A percentile compares a stretch with the other conserved stretches of the same genome.
These are phyloP conservation scores for Beauveria sp. DNA, from an alignment of 2,329 filamentous ascomycete genomes.

Conservation along the genomic window DNA sequence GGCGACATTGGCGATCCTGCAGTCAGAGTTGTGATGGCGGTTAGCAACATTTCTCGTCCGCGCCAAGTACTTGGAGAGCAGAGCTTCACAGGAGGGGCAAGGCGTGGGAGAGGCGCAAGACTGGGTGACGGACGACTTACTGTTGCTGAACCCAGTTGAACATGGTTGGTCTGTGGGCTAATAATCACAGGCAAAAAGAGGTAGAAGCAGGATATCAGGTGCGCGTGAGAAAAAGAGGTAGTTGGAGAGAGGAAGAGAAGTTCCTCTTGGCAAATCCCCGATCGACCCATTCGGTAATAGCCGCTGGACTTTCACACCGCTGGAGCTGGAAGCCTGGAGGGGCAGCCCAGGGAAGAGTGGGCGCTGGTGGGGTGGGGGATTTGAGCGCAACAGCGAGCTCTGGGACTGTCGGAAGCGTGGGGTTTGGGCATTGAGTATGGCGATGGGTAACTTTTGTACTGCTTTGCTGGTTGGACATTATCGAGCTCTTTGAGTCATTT, in stretches of 20 bases:
- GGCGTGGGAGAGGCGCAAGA: neutral
- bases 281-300: conserved; percentile 10
- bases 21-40: conserved; percentile 11
- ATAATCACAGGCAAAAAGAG: neutral
- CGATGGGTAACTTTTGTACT: neutral
- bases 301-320: conserved; percentile 8
- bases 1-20: conserved; percentile 68
- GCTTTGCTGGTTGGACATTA: neutral
- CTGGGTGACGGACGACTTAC: conserved; percentile 42
- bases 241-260: conserved; percentile 9
- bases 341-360: conserved; percentile 4
- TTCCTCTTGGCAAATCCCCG: neutral
- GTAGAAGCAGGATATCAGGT: neutral
- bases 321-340: conserved; percentile 1
- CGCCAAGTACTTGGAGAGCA: neutral
- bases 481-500: neutral
- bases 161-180: conserved; percentile 42
- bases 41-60: conserved; percentile 14
- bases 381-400: neutral
- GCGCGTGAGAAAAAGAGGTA: neutral
- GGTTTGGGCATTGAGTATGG: neutral
- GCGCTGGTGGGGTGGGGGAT: neutral
- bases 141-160: conserved; percentile 94
- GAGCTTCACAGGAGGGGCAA: neutral
- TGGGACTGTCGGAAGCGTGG: neutral